Conservation (phyloP, 2,329 filamentous ascomycete genomes). For the Blumeriella jaapii region DNA sequence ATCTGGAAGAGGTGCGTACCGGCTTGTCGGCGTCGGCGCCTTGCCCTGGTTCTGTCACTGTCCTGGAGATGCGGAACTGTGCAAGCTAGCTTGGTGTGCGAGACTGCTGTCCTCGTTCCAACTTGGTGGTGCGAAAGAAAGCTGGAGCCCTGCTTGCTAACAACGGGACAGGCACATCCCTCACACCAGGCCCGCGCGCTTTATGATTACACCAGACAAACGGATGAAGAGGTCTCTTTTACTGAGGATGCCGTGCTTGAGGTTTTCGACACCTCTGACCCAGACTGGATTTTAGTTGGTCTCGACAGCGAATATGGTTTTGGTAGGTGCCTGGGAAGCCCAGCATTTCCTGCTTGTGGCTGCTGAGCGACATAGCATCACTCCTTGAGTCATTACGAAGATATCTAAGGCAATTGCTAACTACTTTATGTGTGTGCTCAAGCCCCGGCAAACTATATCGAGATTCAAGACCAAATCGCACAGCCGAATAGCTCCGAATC, state of each 20-base stretch:
- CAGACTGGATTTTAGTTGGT: slow-evolving; percentile 93
- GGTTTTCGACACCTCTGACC: slow-evolving; percentile 83
- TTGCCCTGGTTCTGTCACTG: not conserved
- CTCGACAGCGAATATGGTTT: slow-evolving; percentile 81
- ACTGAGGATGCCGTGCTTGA: slow-evolving; percentile 73
- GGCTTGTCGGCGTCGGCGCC: not conserved
- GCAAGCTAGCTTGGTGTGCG: too few relatives aligned
- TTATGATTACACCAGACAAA: slow-evolving; percentile 96
- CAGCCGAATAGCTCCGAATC: slow-evolving; percentile 19
- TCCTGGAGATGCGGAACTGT: not conserved
- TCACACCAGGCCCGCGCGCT: slow-evolving; percentile 70
- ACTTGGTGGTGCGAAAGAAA: too few relatives aligned
- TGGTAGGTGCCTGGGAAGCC: too few relatives aligned
- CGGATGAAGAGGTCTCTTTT: slow-evolving; percentile 95
- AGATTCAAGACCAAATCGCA: slow-evolving; percentile 41
- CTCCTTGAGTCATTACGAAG: too few relatives aligned
- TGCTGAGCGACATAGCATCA: too few relatives aligned
- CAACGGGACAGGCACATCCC: slow-evolving; percentile 44
- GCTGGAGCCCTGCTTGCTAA: slow-evolving; percentile 14
- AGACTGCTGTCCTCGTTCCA: too few relatives aligned
- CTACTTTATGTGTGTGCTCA: too few relatives aligned
- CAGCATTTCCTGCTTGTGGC: too few relatives aligned
- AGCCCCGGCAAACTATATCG: slow-evolving; percentile 93
- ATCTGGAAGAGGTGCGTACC: slow-evolving; percentile 72
- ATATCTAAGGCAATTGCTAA: too few relatives aligned